A percentile compares a stretch with the other conserved stretches of the same genome.
phyloP scores from a whole-genome alignment of 345 rosid species.

The Salix exigua region DNA sequence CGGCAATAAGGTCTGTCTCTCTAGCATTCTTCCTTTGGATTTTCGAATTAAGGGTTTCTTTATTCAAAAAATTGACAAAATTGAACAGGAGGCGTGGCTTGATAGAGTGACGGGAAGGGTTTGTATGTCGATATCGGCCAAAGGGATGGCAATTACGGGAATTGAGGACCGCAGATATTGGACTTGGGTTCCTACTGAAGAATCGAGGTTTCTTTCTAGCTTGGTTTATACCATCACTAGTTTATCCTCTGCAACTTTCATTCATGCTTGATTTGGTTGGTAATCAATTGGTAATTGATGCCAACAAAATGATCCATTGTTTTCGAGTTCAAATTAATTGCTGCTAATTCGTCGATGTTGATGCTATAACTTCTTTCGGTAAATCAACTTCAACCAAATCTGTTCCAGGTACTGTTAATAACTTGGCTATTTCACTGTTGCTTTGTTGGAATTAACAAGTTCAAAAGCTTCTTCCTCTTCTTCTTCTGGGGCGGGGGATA shows the following conservation, averaged over 20 bases:
- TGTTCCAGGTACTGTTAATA: not conserved
- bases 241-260: too few species aligned
- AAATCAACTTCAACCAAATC: not conserved
- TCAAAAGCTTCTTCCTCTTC: not conserved
- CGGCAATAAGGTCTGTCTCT: slow-evolving; percentile 57
- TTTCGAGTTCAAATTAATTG: not conserved
- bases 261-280: not conserved
- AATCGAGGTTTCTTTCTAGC: slow-evolving; percentile 61
- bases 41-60: not conserved
- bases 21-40: not conserved
- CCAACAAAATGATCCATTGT: not conserved
- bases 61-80: not conserved
- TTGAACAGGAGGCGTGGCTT: slow-evolving; percentile 77
- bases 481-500: not conserved
- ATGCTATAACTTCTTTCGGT: not conserved
- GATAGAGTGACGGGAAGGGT: slow-evolving; percentile 86
- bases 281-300: not conserved
- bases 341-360: not conserved
- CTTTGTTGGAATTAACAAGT: not conserved
- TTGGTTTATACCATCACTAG: not conserved
- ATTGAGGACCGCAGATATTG: slow-evolving; percentile 94
- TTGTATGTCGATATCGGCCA: slow-evolving; percentile 83
- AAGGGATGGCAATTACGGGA: slow-evolving; percentile 87
- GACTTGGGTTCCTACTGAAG: slow-evolving; percentile 91
- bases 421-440: not conserved